A percentile compares a stretch with the other conserved stretches of the same genome.
These are phyloP conservation scores for Tulasnella sp. DNA, from an alignment of 768 basidiomycete genomes.

Conservation along the genomic window DNA sequence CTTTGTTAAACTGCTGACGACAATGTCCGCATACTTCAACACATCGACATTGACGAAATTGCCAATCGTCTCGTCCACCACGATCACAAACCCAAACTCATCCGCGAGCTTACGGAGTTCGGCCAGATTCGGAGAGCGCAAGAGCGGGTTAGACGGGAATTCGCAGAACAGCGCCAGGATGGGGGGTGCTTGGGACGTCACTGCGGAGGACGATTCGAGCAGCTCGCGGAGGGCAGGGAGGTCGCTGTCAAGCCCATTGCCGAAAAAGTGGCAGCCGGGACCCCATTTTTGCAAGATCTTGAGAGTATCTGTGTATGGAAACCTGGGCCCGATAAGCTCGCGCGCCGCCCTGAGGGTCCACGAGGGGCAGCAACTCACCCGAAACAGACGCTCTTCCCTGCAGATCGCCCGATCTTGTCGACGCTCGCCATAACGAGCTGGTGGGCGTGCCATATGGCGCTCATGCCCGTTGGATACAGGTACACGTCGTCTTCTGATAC, in stretches of 20 bases:
- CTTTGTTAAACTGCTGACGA: slow-evolving; percentile 86
- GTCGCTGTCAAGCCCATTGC: slow-evolving; percentile 62
- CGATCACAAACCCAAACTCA: slow-evolving; percentile 73
- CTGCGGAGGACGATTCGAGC: slow-evolving; percentile 29
- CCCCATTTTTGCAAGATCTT: slow-evolving; percentile 96
- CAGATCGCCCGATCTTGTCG: slow-evolving; percentile 25
- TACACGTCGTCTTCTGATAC: slow-evolving; percentile 82
- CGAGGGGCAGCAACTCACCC: slow-evolving; percentile 56
- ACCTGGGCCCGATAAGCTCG: slow-evolving; percentile 37
- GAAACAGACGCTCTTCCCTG: slow-evolving; percentile 81
- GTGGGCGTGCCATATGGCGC: slow-evolving; percentile 88
- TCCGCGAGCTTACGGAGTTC: slow-evolving; percentile 70
- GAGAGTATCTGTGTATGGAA: slow-evolving; percentile 89
- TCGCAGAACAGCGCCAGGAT: slow-evolving; percentile 79
- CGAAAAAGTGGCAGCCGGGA: slow-evolving; percentile 81
- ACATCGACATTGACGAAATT: slow-evolving; percentile 91
- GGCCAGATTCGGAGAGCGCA: slow-evolving; percentile 70
- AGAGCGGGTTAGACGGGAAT: slow-evolving; percentile 89
- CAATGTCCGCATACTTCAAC: slow-evolving; percentile 72
- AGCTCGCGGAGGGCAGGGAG: slow-evolving; percentile 51
- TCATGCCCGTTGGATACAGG: slow-evolving; percentile 80
- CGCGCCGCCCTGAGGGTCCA: not conserved
- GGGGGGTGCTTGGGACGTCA: slow-evolving; percentile 40
- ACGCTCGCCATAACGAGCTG: slow-evolving; percentile 43
- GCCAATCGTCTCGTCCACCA: slow-evolving; percentile 90